A percentile compares a stretch with the other conserved stretches of the same genome.
Conservation (phyloP, 2,329 filamentous ascomycete species). For the Aspergillus puulaauensis region DNA sequence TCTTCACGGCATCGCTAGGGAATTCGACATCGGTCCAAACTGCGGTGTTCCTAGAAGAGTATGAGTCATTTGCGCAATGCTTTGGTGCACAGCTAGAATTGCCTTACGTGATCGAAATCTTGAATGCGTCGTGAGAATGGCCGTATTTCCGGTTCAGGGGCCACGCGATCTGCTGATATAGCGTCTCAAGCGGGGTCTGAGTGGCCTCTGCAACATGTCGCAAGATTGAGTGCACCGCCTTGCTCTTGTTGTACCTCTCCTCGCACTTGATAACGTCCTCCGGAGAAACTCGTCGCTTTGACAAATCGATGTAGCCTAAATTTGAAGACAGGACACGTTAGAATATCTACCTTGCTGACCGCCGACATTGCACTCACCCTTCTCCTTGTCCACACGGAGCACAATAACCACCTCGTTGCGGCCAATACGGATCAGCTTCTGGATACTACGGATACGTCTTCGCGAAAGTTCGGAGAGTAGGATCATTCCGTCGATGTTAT, state of each 20-base stretch:
- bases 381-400: slow-evolving; percentile 98
- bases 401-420: slow-evolving; percentile 99
- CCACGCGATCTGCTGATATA: slow-evolving; percentile 96
- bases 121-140: slow-evolving; percentile 96
- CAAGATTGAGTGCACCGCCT: slow-evolving; percentile 99
- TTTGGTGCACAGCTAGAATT: neutral
- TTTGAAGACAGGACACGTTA: slow-evolving; percentile 18
- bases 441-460: slow-evolving; percentile 97
- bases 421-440: slow-evolving; percentile 97
- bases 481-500: slow-evolving; percentile 99
- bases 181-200: slow-evolving; percentile 83
- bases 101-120: slow-evolving; percentile 90
- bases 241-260: slow-evolving; percentile 99
- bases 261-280: slow-evolving; percentile 99
- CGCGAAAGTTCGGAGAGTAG: slow-evolving; percentile 94
- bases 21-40: slow-evolving; percentile 94
- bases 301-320: slow-evolving; percentile 91
- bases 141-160: slow-evolving; percentile 97
- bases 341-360: slow-evolving; percentile 7
- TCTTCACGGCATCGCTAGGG: slow-evolving; percentile 77
- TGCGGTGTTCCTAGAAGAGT: slow-evolving; percentile 72
- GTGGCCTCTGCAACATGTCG: slow-evolving; percentile 98
- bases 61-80: slow-evolving; percentile 9
- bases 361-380: slow-evolving; percentile 57
- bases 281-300: slow-evolving; percentile 94